Evolutionary conservation across 2,329 filamentous ascomycete genomes (phyloP), one percentile per base, ranked within the genome.

Genomic region (Alternaria incomplexa): DNA sequence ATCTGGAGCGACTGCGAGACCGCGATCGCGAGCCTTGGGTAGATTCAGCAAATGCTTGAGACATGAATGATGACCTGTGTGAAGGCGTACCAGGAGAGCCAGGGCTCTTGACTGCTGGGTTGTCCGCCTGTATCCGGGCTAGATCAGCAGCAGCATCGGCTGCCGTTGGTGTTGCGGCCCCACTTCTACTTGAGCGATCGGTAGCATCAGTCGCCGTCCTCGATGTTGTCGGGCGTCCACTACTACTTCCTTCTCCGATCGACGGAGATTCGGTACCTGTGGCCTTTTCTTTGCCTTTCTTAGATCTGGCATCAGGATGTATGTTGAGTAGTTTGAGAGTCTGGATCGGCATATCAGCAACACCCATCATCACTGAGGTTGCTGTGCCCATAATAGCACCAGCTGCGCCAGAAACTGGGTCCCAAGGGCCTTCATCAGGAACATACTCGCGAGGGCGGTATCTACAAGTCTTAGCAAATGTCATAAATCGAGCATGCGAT

Each of bases 371-470:
- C 61, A 97, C 90, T 43, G 87, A 91, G 25, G 91, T 89, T 50
- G 96, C 84, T n/a, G 94, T 95, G 6, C 91, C 91, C n/a, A 97
- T 83, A 1, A 97, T 81, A 0, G 93, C 92, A 47, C 89, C 88
- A 0, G 93, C 89, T 15, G 89, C 91, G 54, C 80, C 80, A 26
- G 79, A 77, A 17, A 82, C 61, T 8, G 80, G 80, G 61, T 82
- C 80, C 71, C 73, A 76, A 17, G 80, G 80, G 0, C 80, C 80
- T 56, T 78, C 75, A 36, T 81, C 80, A 20, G 75, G 74, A n/a
- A 77, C 73, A 50, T 77, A 81, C 32, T 82, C 80, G 23, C 78
- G 75, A 5, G 79, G 70, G 12, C 79, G 78, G 56, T 74, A 77
- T 11, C 78, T 81, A 26, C 12, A 17, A 23, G 25, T 20, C 9